Base-by-base conservation (phyloP, 768 basidiomycete genomes). In the Crepidotus variabilis region DNA sequence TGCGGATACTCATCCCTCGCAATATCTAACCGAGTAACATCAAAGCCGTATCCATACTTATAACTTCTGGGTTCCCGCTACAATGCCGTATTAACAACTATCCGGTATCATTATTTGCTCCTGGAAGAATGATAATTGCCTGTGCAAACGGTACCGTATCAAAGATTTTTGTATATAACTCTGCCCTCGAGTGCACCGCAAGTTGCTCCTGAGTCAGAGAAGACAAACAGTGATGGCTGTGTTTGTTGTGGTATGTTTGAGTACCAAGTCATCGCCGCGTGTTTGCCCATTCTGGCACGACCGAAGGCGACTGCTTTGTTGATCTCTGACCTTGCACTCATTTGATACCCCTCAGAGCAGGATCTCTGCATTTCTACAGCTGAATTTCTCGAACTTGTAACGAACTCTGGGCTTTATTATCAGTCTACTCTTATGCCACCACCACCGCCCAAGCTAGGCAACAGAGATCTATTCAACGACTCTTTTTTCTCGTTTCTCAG, bases 401-500 rank as follows among this genome's bases (percentile, higher is more conserved):
- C 39, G 18, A 43, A 43, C 11, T 43, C 14, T 43, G 13, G 39
- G 13, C 18, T 43, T 43, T 43, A 14, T 5, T 43, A 43, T 43
- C 39, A 16, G 39, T 20, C 18, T 20, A 43, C 39, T 49, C 47
- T 35, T 32, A 56, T 56, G 50, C 62, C 65, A 16, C 67, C 67
- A 33, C 66, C 67, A 20, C 67, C 67, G 33, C 59, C 63, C 33
- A 68, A 68, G 47, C 60, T 65, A 34, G 66, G 66, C 50, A 61
- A 64, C 36, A 61, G 64, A 20, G 61, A 65, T 59, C 51, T 66
- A 33, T 64, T 66, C 56, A 65, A 65, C 56, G 67, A 68, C 52
- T 60, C 65, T 5, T 66, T 68, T 43, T 56, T 68, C n/a, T 68
- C 65, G 23, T 68, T 67, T 57, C 63, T 68, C 24, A 57, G 61